Percentiles rank a stretch among this genome's conserved stretches.
Evolutionary conservation across 2,329 filamentous ascomycete genomes (phyloP).

Genomic region (Ceratocystis albifundus): DNA sequence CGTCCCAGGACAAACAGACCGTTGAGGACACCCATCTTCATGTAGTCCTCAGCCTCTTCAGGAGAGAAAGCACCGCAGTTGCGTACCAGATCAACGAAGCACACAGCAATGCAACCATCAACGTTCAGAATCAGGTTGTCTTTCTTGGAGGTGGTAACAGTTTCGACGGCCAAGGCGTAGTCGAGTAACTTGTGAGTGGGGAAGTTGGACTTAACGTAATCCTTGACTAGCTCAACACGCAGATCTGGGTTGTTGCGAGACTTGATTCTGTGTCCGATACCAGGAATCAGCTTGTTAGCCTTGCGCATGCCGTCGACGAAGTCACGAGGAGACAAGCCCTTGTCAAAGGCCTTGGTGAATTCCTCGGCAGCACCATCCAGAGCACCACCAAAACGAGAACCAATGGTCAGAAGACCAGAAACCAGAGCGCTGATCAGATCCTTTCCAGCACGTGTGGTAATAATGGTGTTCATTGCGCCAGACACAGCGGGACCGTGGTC

Average conservation of each 20-base stretch:
- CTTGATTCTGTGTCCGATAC: constrained; percentile 99
- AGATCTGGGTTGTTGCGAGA: constrained; percentile 99
- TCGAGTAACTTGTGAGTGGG: constrained; percentile 96
- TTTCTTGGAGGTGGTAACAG: constrained; percentile 98
- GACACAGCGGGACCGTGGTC: constrained; percentile 98
- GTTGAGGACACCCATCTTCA: constrained; percentile 98
- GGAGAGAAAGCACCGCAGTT: constrained; percentile 94
- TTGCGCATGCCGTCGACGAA: constrained; percentile 99
- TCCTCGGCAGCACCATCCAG: constrained; percentile 96
- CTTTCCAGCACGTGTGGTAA: constrained; percentile 98
- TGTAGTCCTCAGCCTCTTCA: constrained; percentile 97
- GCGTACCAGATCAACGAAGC: constrained; percentile 94
- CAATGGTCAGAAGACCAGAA: constrained; percentile 93
- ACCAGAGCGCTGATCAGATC: constrained; percentile 93
- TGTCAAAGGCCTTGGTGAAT: constrained; percentile 96
- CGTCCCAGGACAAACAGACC: constrained; percentile 97
- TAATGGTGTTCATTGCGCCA: constrained; percentile 99
- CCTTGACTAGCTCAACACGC: constrained; percentile 98
- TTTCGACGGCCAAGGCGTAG: constrained; percentile 95
- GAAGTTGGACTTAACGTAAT: constrained; percentile 97
- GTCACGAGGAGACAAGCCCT: constrained; percentile 94
- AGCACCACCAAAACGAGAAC: constrained; percentile 95
- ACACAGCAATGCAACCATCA: constrained; percentile 93
- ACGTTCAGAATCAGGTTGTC: constrained; percentile 99
- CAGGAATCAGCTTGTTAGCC: constrained; percentile 99